Evolutionary conservation across 306 rosid species (phyloP).

Genomic region (Cucumis melo): DNA sequence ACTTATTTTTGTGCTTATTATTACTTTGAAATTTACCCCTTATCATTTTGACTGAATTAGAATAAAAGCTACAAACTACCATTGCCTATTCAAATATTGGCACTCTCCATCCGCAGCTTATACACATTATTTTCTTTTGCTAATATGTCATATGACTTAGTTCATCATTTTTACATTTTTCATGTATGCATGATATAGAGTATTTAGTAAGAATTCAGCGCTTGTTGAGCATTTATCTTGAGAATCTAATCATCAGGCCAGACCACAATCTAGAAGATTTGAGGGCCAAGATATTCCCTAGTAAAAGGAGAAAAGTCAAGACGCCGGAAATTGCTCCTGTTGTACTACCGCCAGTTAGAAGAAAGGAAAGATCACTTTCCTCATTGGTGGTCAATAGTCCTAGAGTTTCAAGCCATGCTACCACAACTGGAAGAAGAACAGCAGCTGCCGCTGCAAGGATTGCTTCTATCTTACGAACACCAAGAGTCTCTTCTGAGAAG

Average conservation of each 20-base stretch:
- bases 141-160: not conserved
- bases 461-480: constrained; percentile 39
- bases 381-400: constrained; percentile 89
- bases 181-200: not conserved
- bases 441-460: constrained; percentile 60
- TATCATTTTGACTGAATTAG: not conserved
- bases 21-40: not conserved
- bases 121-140: not conserved
- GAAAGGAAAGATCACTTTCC: constrained; percentile 94
- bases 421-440: constrained; percentile 73
- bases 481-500: constrained; percentile 51
- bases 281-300: constrained; percentile 77
- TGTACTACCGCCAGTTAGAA: constrained; percentile 60
- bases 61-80: not conserved
- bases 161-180: not conserved
- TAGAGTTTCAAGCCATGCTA: constrained; percentile 55
- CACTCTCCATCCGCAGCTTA: not conserved
- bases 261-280: constrained; percentile 80
- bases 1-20: not conserved
- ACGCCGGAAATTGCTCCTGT: constrained; percentile 42
- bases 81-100: not conserved
- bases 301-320: constrained; percentile 47
- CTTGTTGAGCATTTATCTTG: constrained; percentile 10
- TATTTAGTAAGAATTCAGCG: not conserved
- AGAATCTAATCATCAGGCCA: constrained; percentile 50